phyloP scores from a whole-genome alignment of 805 yeast species.

The Spencermartinsiella europaea region DNA sequence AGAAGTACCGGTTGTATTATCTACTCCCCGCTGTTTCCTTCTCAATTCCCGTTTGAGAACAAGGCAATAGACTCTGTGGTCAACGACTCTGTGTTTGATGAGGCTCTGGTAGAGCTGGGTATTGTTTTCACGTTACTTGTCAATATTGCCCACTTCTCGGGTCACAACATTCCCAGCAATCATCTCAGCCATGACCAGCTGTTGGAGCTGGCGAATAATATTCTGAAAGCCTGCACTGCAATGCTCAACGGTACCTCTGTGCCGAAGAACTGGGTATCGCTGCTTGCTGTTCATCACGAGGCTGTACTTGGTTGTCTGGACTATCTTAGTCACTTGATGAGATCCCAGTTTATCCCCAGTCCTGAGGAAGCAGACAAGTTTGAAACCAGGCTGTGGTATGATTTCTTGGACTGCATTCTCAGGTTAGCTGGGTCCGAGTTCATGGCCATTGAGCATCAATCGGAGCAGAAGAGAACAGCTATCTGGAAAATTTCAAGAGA shows the following conservation, averaged over 20 bases:
- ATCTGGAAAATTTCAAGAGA: constrained; percentile 59
- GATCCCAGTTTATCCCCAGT: constrained; percentile 48
- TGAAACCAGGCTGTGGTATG: constrained; percentile 64
- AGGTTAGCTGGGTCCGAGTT: constrained; percentile 62
- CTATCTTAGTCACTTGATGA: constrained; percentile 45
- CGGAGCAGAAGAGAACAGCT: constrained; percentile 69
- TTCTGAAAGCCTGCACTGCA: constrained; percentile 26
- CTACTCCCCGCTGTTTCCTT: constrained; percentile 52
- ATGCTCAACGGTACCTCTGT: constrained; percentile 27
- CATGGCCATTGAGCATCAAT: constrained; percentile 61
- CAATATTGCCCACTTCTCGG: constrained; percentile 23
- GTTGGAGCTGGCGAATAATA: constrained; percentile 25
- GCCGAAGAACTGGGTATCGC: constrained; percentile 64
- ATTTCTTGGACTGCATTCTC: constrained; percentile 52
- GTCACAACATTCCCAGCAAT: constrained; percentile 19
- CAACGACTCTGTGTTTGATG: constrained; percentile 63
- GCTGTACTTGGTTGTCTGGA: constrained; percentile 28
- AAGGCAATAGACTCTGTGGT: constrained; percentile 69
- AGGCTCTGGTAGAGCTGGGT: constrained; percentile 63
- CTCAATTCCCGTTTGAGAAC: constrained; percentile 56
- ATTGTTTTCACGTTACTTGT: constrained; percentile 41
- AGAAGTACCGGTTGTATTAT: constrained; percentile 53
- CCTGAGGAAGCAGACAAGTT: constrained; percentile 45
- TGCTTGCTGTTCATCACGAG: constrained; percentile 33
- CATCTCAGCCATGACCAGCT: constrained; percentile 25